Conservation (phyloP, 2,329 filamentous ascomycete species). For the Zalaria sp. region DNA sequence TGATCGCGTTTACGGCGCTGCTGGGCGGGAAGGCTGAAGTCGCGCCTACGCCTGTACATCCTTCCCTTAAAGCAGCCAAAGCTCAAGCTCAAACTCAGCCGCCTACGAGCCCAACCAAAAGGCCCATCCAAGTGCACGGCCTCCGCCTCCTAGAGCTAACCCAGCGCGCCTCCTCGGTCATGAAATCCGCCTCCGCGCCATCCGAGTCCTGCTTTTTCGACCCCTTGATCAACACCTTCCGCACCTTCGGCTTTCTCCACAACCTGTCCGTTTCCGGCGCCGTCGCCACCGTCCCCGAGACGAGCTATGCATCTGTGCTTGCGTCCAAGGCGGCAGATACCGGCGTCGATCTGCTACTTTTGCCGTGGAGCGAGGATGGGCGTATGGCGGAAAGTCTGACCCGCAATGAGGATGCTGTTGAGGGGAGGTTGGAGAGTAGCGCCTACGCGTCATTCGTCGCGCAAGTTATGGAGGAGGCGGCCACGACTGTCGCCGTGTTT, state of each 20-base stretch:
- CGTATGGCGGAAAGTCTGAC: conserved; percentile 52
- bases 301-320: conserved; percentile 66
- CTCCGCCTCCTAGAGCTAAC: conserved; percentile 77
- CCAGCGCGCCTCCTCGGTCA: conserved; percentile 86
- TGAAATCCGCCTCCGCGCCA: conserved; percentile 76
- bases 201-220: conserved; percentile 49
- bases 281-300: conserved; percentile 64
- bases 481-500: conserved; percentile 61
- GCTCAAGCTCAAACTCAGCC: conserved; percentile 3
- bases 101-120: conserved; percentile 16
- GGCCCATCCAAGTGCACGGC: conserved; percentile 61
- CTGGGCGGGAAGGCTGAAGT: conserved; percentile 44
- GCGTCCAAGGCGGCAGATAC: conserved; percentile 41
- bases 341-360: conserved; percentile 55
- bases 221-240: conserved; percentile 82
- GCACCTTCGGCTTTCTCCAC: conserved; percentile 72
- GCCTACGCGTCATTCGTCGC: conserved; percentile 64
- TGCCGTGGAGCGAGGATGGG: conserved; percentile 83
- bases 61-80: conserved; percentile 14
- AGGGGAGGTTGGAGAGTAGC: conserved; percentile 44
- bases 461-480: conserved; percentile 46
- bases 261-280: conserved; percentile 72
- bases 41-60: conserved; percentile 22
- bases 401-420: conserved; percentile 36
- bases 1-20: conserved; percentile 71